Evolutionary conservation across 345 rosid species (phyloP).

Genomic region (Limnanthes douglasii): DNA sequence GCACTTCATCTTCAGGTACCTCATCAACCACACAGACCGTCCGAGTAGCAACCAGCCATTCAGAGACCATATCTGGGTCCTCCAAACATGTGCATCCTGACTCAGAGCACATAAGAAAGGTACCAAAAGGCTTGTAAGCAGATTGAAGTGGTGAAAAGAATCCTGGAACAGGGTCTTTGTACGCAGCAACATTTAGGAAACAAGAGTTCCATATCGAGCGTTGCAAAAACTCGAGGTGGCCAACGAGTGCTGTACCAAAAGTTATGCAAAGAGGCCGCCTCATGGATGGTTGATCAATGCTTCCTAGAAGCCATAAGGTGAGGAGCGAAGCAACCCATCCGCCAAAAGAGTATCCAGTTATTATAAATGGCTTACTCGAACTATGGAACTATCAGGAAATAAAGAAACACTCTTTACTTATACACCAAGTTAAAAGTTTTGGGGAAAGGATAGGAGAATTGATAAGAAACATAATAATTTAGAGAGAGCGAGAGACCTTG

Average conservation of each 20-base stretch:
- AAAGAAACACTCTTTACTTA: not conserved
- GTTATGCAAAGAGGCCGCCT: conserved; percentile 50
- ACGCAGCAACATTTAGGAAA: conserved; percentile 37
- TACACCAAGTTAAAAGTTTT: too few relatives aligned
- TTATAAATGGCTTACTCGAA: conserved; percentile 12
- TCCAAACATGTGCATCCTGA: conserved; percentile 27
- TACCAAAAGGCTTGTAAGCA: conserved; percentile 37
- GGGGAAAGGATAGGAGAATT: not conserved
- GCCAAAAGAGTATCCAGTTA: conserved; percentile 48
- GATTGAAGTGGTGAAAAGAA: conserved; percentile 6
- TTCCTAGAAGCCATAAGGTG: conserved; percentile 42
- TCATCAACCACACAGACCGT: conserved; percentile 1
- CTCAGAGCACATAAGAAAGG: conserved; percentile 26
- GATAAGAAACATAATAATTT: not conserved
- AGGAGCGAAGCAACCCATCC: conserved; percentile 65
- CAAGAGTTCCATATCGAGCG: conserved; percentile 26
- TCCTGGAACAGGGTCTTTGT: conserved; percentile 21
- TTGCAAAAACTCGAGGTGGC: conserved; percentile 25
- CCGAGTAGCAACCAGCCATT: conserved; percentile 11
- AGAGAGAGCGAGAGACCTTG: conserved; percentile 17
- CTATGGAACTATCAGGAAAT: not conserved
- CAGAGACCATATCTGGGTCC: conserved; percentile 21
- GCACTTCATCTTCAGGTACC: conserved; percentile 5
- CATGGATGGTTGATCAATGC: conserved; percentile 2
- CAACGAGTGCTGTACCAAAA: conserved; percentile 48